phyloP scores from a whole-genome alignment of 2,329 filamentous ascomycete species.

The Colletotrichum zoysiae region DNA sequence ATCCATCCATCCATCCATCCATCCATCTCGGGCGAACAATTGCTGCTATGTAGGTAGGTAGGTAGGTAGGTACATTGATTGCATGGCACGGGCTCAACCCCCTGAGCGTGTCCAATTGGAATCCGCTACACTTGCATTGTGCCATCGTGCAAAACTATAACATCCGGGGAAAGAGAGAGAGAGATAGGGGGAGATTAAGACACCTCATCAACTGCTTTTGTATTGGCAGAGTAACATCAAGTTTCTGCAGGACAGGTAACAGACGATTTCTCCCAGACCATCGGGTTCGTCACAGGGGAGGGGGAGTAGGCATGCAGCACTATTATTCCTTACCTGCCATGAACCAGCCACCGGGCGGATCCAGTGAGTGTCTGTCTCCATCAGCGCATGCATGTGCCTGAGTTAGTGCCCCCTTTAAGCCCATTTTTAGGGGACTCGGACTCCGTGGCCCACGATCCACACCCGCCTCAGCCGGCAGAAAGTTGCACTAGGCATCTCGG shows the following conservation, averaged over 20 bases:
- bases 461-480: slow-evolving; percentile 31
- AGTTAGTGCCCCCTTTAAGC: slow-evolving; percentile 17
- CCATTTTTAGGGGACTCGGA: background rate
- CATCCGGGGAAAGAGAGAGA: background rate
- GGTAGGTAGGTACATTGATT: too few relatives aligned
- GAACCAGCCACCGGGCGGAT: slow-evolving; percentile 6
- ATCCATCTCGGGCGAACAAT: background rate
- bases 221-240: background rate
- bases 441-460: slow-evolving; percentile 8
- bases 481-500: background rate
- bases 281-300: background rate
- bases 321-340: background rate
- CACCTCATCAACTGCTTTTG: background rate
- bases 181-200: background rate
- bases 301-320: background rate
- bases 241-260: background rate
- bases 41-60: background rate
- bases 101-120: background rate
- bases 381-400: slow-evolving; percentile 41
- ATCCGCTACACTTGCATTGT: background rate
- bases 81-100: background rate
- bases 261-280: background rate
- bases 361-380: slow-evolving; percentile 27
- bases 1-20: background rate
- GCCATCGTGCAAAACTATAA: background rate